Evolutionary conservation across 2,329 filamentous ascomycete species (phyloP), one percentile per base, ranked within the genome.

Genomic region (Colletotrichum liriopes): DNA sequence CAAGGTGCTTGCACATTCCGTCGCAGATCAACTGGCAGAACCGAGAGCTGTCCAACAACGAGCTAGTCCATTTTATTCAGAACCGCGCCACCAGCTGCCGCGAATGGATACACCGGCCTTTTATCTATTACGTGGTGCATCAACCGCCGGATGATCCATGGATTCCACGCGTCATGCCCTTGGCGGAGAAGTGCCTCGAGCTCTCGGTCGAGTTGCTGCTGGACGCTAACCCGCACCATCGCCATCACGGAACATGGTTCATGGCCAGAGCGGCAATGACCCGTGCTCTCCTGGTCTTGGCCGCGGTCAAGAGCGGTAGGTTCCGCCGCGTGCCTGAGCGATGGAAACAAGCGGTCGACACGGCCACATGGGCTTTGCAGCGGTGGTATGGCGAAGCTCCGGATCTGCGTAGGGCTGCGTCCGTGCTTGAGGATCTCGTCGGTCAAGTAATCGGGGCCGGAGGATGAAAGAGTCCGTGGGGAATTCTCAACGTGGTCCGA

Each of bases 231-330:
- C 67, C 75, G 29, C 76, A 73, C n/a, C 79, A 80, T 61, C 76
- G 79, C 23, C 79, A 81, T 63, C 78, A 81, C 67, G 79, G 80
- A 37, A 80, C 77, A 2, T 81, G 79, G 79, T 74, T 75, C 61
- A 73, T 76, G 55, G 69, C 74, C 51, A 65, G 77, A 63, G 68
- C 73, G 54, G 58, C 75, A 37, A 73, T 77, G 68, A 63, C 67
- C 52, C 71, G 71, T 51, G 70, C 74, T 20, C 75, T 81, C 18
- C 67, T 78, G 23, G 70, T 81, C 3, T 47, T 80, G n/a, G 79
- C 77, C 6, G 77, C 77, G 29, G 72, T 65, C 52, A 77, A 68
- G 43, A 73, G 63, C 16, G 71, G 70, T 7, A 71, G 39, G 23
- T 61, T 76, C 29, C 16, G 49, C 3, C 59, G 41, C 37, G 63